These are phyloP conservation scores for Candida nanaspora DNA, from an alignment of 805 yeast species.

Conservation along the genomic window DNA sequence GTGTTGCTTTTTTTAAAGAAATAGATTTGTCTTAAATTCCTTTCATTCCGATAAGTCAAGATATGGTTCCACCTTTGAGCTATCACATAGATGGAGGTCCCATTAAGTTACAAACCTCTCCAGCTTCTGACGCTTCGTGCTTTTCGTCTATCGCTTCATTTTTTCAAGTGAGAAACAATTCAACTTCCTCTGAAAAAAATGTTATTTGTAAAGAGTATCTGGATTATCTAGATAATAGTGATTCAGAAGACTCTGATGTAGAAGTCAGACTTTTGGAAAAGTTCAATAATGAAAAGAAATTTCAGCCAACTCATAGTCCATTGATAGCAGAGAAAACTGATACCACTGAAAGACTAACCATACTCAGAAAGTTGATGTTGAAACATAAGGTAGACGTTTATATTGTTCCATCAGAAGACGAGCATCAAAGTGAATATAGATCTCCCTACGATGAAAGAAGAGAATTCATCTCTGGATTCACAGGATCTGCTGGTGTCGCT, in stretches of 20 bases:
- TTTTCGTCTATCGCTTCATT: neutral
- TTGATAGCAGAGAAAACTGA: constrained; percentile 11
- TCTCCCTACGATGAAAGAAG: constrained; percentile 76
- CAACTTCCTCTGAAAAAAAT: neutral
- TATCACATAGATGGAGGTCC: constrained; percentile 1
- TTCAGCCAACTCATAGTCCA: neutral
- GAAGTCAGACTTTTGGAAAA: neutral
- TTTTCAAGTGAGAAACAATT: neutral
- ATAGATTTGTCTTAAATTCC: too few species aligned
- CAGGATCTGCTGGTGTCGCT: constrained; percentile 92
- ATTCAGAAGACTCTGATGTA: neutral
- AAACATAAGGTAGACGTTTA: constrained; percentile 42
- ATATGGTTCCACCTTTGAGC: neutral
- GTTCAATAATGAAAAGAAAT: neutral
- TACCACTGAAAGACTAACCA: constrained; percentile 29
- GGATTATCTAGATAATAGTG: neutral
- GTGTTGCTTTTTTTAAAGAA: too few species aligned
- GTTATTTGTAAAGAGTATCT: neutral
- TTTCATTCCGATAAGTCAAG: too few species aligned
- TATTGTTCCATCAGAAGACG: constrained; percentile 72
- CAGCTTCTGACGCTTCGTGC: neutral
- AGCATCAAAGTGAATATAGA: constrained; percentile 89
- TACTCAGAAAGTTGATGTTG: constrained; percentile 38
- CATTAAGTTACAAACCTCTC: neutral
- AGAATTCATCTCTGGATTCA: constrained; percentile 77